These are phyloP conservation scores for Pichia heedii DNA, from an alignment of 805 yeast species.

Conservation along the genomic window DNA sequence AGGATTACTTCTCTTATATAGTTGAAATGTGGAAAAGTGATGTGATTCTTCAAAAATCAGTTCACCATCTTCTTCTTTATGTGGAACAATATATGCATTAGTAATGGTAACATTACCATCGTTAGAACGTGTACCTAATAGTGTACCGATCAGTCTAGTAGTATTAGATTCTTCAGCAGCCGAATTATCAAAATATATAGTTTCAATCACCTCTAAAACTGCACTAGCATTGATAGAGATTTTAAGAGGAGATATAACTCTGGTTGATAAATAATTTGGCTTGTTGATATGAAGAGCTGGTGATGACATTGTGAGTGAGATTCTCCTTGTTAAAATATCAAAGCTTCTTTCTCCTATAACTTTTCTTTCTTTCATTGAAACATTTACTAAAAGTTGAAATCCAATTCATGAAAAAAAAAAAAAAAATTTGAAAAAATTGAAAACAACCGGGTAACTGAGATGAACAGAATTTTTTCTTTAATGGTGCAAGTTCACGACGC, in stretches of 20 bases:
- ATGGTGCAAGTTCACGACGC: too few relatives aligned
- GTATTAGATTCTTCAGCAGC: conserved; percentile 29
- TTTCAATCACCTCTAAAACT: conserved; percentile 66
- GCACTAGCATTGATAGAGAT: conserved; percentile 62
- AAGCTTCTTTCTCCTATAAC: too few relatives aligned
- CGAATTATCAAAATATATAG: conserved; percentile 45
- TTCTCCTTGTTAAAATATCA: neutral
- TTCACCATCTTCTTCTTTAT: conserved; percentile 64
- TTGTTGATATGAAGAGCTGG: conserved; percentile 32
- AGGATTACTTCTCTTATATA: conserved; percentile 72
- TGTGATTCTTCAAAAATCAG: conserved; percentile 69
- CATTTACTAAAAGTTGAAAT: too few relatives aligned
- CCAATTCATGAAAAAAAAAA: too few relatives aligned
- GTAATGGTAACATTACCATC: conserved; percentile 70
- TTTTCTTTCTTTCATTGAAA: too few relatives aligned
- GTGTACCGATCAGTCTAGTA: conserved; percentile 68
- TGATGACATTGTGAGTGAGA: conserved; percentile 7
- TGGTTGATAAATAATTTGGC: conserved; percentile 37
- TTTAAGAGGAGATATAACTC: conserved; percentile 33
- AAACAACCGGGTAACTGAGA: too few relatives aligned
- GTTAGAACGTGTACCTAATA: conserved; percentile 73
- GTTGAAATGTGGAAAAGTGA: conserved; percentile 59
- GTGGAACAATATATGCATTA: conserved; percentile 76
- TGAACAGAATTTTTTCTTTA: too few relatives aligned
- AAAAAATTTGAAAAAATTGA: too few relatives aligned